These are phyloP conservation scores for Thymus mandschuricus DNA, from an alignment of 257 asterid genomes.

Conservation along the genomic window DNA sequence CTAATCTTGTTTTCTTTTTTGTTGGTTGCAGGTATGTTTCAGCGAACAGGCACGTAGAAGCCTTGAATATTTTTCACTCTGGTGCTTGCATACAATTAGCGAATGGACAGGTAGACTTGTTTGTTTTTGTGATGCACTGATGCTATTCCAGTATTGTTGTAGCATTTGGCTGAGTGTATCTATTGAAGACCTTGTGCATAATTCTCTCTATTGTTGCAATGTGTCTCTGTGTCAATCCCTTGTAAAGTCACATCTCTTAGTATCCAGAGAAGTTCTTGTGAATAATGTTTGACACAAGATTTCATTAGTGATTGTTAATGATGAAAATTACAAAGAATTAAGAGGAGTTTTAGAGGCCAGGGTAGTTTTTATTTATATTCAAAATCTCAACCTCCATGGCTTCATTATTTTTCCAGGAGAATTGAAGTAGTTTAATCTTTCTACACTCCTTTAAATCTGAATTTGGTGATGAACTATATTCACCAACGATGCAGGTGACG, in stretches of 20 bases:
- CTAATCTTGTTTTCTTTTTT: conserved; percentile 16
- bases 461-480: conserved; percentile 10
- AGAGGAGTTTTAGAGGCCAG: conserved; percentile 16
- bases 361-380: conserved; percentile 25
- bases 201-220: conserved; percentile 6
- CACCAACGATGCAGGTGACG: conserved; percentile 59
- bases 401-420: conserved; percentile 16
- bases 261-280: not conserved
- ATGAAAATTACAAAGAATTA: conserved; percentile 5
- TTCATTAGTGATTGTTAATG: not conserved
- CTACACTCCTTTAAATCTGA: conserved; percentile 4
- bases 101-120: conserved; percentile 66
- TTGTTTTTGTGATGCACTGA: not conserved
- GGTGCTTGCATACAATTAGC: conserved; percentile 94
- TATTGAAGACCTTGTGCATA: not conserved
- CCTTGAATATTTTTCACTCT: conserved; percentile 81
- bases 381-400: conserved; percentile 19
- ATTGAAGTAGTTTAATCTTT: conserved; percentile 17
- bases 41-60: conserved; percentile 69
- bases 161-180: conserved; percentile 12
- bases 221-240: conserved; percentile 15
- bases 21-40: conserved; percentile 60
- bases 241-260: conserved; percentile 2
- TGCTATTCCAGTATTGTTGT: conserved; percentile 10
- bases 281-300: conserved; percentile 21